Conservation (phyloP, 2,329 filamentous ascomycete genomes). For the Diaporthe aspalathi region DNA sequence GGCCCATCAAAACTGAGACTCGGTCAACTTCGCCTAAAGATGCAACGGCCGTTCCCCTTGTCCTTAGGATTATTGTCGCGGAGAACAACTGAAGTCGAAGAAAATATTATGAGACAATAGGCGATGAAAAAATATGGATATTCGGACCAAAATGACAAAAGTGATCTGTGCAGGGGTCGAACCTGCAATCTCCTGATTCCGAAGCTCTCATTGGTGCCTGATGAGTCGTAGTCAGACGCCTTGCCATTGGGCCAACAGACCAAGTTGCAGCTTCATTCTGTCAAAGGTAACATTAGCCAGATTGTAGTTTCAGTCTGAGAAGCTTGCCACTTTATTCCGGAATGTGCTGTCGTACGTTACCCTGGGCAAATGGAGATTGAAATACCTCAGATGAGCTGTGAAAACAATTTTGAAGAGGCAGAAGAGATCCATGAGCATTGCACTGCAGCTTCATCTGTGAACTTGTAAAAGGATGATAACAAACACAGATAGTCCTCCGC, state of each 20-base stretch:
- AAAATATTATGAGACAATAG: no score
- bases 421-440: not conserved
- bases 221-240: slow-evolving; percentile 56
- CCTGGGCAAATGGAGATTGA: not conserved
- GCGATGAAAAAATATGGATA: not conserved
- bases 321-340: not conserved
- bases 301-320: no score
- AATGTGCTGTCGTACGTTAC: not conserved
- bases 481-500: not conserved
- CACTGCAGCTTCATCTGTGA: not conserved
- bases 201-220: not conserved
- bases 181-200: slow-evolving; percentile 41
- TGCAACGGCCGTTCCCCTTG: not conserved
- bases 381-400: not conserved
- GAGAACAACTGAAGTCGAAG: no score
- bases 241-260: slow-evolving; percentile 53
- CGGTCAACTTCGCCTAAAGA: not conserved
- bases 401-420: not conserved
- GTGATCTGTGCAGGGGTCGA: slow-evolving; percentile 40
- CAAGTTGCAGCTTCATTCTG: slow-evolving; percentile 25
- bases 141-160: not conserved
- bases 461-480: not conserved
- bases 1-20: not conserved
- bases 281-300: no score
- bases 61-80: no score